phyloP scores from a whole-genome alignment of 2,329 filamentous ascomycete genomes.

The Venturia nashicola region DNA sequence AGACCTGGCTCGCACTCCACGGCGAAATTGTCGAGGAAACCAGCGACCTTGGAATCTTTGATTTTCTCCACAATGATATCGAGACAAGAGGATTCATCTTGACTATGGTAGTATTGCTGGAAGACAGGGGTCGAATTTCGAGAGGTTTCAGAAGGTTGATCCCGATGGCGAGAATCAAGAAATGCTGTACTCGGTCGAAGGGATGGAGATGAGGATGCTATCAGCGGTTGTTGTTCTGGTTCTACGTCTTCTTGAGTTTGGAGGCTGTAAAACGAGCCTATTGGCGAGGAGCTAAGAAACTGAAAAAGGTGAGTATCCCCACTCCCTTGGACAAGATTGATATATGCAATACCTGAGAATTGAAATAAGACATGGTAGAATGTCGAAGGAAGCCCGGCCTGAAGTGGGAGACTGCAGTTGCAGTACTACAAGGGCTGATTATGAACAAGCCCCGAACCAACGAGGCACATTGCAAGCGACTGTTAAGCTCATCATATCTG shows the following conservation, averaged over 20 bases:
- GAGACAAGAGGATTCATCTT: background rate
- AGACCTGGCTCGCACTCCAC: slow-evolving; percentile 67
- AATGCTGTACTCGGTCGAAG: background rate
- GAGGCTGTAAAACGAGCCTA: slow-evolving; percentile 5
- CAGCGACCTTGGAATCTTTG: slow-evolving; percentile 24
- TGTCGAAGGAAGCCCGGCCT: too few relatives aligned
- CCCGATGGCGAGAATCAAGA: background rate
- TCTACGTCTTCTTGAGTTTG: background rate
- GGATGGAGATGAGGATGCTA: slow-evolving; percentile 1
- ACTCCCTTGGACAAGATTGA: background rate
- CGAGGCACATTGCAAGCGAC: background rate
- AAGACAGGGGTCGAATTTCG: background rate
- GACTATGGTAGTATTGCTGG: background rate
- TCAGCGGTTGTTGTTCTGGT: slow-evolving; percentile 2
- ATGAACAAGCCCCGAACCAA: background rate
- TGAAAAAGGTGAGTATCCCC: background rate
- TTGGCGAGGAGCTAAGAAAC: slow-evolving; percentile 7
- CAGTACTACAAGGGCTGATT: background rate
- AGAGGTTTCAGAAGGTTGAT: background rate
- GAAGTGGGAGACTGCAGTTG: too few relatives aligned
- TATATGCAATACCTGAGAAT: background rate
- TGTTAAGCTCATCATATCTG: background rate
- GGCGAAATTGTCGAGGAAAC: slow-evolving; percentile 46
- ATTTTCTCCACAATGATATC: slow-evolving; percentile 27
- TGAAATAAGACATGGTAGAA: background rate